phyloP scores from a whole-genome alignment of 2,329 filamentous ascomycete genomes.

The Phyllosticta paracitricarpa region DNA sequence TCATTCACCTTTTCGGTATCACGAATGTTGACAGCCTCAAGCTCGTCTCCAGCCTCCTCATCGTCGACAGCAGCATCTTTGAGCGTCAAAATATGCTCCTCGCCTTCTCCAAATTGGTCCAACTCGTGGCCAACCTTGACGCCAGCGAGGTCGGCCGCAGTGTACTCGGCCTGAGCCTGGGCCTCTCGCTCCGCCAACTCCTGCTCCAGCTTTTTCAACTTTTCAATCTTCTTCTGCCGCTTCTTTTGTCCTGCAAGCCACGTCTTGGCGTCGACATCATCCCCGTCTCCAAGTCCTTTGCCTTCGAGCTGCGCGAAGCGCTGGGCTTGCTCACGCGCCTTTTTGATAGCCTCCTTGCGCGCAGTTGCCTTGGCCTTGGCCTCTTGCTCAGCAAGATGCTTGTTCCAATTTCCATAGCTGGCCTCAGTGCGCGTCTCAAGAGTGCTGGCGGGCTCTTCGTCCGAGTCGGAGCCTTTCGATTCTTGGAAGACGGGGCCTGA shows the following conservation, averaged over 20 bases:
- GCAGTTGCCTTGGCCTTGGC: conserved; percentile 71
- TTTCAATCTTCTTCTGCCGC: conserved; percentile 78
- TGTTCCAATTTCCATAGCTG: conserved; percentile 65
- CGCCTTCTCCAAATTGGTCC: conserved; percentile 65
- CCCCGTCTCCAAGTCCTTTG: conserved; percentile 69
- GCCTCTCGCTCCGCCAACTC: conserved; percentile 63
- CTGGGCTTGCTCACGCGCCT: conserved; percentile 74
- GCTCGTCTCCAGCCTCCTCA: conserved; percentile 80
- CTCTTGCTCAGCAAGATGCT: conserved; percentile 55
- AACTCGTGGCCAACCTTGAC: conserved; percentile 88
- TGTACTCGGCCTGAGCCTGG: conserved; percentile 63
- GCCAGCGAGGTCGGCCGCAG: conserved; percentile 74
- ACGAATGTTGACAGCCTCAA: conserved; percentile 65
- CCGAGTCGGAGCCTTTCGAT: conserved; percentile 37
- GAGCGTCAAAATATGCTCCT: conserved; percentile 86
- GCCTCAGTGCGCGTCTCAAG: conserved; percentile 70
- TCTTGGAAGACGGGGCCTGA: conserved; percentile 48
- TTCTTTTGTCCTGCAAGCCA: conserved; percentile 91
- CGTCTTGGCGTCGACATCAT: conserved; percentile 64
- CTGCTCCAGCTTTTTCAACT: conserved; percentile 59
- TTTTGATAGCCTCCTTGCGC: conserved; percentile 73
- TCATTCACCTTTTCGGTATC: conserved; percentile 66
- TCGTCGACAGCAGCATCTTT: conserved; percentile 79
- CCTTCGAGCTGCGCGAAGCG: conserved; percentile 68
- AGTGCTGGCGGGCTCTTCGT: conserved; percentile 69